Conservation (phyloP, 1,284 basidiomycete genomes). For the Spongispora temasekensis region DNA sequence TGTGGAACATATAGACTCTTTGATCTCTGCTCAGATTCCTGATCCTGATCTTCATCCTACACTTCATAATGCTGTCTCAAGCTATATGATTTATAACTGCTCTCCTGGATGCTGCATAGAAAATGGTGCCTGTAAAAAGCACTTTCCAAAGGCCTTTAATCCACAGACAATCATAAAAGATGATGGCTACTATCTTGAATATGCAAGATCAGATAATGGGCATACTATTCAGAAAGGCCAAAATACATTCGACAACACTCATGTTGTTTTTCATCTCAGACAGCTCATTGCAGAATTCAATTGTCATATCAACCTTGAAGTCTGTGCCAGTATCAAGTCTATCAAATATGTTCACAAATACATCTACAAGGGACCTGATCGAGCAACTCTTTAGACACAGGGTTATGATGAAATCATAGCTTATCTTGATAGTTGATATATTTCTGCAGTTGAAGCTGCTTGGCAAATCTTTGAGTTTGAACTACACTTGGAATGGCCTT, state of each 20-base stretch:
- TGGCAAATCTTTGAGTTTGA: conserved; percentile 21
- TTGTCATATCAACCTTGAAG: conserved; percentile 53
- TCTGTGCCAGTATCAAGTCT: conserved; percentile 25
- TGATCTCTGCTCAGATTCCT: conserved; percentile 9
- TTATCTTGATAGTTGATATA: conserved; percentile 22
- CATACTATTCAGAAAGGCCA: conserved; percentile 3
- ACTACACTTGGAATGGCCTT: too few relatives aligned
- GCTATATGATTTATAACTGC: conserved; percentile 11
- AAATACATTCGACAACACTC: conserved; percentile 1
- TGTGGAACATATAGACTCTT: background rate
- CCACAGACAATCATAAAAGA: conserved; percentile 4
- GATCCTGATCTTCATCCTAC: background rate
- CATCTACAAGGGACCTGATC: conserved; percentile 44
- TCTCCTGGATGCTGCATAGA: conserved; percentile 6
- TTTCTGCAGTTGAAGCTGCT: conserved; percentile 12
- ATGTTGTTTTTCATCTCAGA: conserved; percentile 9
- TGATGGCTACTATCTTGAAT: conserved; percentile 13
- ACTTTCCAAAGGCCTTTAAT: conserved; percentile 6
- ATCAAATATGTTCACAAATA: conserved; percentile 49
- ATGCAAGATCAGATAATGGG: conserved; percentile 11
- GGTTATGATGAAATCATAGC: conserved; percentile 7
- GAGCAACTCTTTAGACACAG: conserved; percentile 22
- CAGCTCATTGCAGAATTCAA: conserved; percentile 24
- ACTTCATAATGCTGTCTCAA: background rate
- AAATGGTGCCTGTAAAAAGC: conserved; percentile 6